A percentile compares a stretch with the other conserved stretches of the same genome.
Conservation (phyloP, 208 protist genomes). For the Crithidia fasciculata region DNA sequence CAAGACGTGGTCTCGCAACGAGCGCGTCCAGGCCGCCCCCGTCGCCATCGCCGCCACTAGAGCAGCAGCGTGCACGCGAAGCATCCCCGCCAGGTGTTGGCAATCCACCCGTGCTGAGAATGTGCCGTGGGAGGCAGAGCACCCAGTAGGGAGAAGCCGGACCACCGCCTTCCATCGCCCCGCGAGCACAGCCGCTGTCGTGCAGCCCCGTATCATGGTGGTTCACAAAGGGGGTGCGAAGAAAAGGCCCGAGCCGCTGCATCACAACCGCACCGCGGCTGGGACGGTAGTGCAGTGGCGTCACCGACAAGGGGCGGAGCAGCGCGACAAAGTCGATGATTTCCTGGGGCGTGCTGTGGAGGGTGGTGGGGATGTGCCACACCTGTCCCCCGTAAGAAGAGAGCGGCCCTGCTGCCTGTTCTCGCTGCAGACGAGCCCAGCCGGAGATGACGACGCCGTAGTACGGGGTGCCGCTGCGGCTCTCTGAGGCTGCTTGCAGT, state of each 20-base stretch:
- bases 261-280: constrained; percentile 51
- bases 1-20: not conserved
- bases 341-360: constrained; percentile 77
- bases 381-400: constrained; percentile 19
- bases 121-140: constrained; percentile 1
- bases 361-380: constrained; percentile 73
- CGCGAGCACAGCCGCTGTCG: not conserved
- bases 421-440: constrained; percentile 59
- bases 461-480: constrained; percentile 43
- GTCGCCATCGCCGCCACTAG: no score
- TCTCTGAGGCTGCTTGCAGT: constrained; percentile 36
- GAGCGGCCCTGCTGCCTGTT: not conserved
- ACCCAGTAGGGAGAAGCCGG: not conserved
- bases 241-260: constrained; percentile 62
- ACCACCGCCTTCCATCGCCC: not conserved
- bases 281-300: constrained; percentile 65
- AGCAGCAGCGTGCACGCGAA: no score
- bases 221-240: constrained; percentile 43
- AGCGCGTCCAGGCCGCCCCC: constrained; percentile 21
- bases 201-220: constrained; percentile 6
- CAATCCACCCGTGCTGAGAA: not conserved
- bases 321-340: constrained; percentile 72
- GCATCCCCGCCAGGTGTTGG: not conserved
- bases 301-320: constrained; percentile 64
- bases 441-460: constrained; percentile 79